These are phyloP conservation scores for Solanum corneliomulleri DNA, from an alignment of 257 asterid genomes.

Conservation along the genomic window DNA sequence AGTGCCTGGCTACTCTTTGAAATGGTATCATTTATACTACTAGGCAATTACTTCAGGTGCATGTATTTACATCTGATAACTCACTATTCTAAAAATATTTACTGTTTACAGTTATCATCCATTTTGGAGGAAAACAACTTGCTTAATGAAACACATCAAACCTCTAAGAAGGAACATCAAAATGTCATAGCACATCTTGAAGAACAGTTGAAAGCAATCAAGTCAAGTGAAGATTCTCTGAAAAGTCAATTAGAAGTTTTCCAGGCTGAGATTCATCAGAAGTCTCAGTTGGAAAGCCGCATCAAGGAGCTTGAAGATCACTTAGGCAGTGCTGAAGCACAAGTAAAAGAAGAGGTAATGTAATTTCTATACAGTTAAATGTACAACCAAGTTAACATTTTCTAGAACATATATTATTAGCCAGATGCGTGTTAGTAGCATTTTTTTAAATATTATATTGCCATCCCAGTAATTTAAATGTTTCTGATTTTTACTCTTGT, in stretches of 20 bases:
- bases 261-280: conserved; percentile 36
- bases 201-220: conserved; percentile 63
- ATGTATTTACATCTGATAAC: background rate
- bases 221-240: conserved; percentile 40
- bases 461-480: background rate
- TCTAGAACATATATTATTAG: background rate
- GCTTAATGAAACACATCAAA: conserved; percentile 57
- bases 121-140: conserved; percentile 55
- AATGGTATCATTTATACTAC: background rate
- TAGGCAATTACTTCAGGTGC: background rate
- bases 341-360: conserved; percentile 40
- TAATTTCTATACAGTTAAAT: background rate
- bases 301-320: conserved; percentile 56
- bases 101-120: conserved; percentile 50
- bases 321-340: conserved; percentile 39
- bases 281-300: conserved; percentile 39
- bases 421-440: background rate
- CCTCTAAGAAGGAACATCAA: conserved; percentile 66
- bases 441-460: background rate
- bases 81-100: background rate
- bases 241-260: conserved; percentile 47
- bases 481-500: background rate
- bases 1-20: background rate
- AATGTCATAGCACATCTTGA: conserved; percentile 46
- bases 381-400: background rate